phyloP scores from a whole-genome alignment of 2,329 filamentous ascomycete species.

The Fusarium goolgardi region DNA sequence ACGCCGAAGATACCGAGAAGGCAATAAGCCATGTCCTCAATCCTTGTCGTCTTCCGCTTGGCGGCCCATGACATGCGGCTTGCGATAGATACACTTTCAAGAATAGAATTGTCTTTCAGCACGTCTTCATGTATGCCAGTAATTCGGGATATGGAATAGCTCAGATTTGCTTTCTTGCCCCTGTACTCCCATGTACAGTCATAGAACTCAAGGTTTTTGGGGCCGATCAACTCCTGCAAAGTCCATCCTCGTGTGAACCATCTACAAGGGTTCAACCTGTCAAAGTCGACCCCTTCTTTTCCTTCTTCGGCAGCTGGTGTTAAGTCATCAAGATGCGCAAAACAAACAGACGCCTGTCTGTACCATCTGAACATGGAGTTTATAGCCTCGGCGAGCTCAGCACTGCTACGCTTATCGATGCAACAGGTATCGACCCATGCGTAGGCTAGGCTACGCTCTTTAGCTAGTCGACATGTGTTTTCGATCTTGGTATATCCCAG shows the following conservation, averaged over 20 bases:
- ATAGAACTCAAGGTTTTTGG: background rate
- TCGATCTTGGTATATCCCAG: background rate
- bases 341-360: background rate
- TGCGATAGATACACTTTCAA: slow-evolving; percentile 3
- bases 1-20: slow-evolving; percentile 20
- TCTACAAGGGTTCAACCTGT: background rate
- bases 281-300: accelerated
- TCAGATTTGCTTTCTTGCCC: background rate
- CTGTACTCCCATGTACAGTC: background rate
- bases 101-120: background rate
- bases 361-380: slow-evolving; percentile 23
- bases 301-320: accelerated
- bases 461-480: background rate
- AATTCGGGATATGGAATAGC: background rate
- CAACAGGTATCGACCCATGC: slow-evolving; percentile 20
- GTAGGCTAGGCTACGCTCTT: background rate
- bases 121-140: background rate
- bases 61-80: slow-evolving; percentile 30
- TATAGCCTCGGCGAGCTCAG: slow-evolving; percentile 5
- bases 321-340: slow-evolving; percentile 7
- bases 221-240: slow-evolving; percentile 12
- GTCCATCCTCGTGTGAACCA: slow-evolving; percentile 22
- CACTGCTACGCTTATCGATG: slow-evolving; percentile 11
- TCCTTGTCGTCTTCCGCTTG: background rate
- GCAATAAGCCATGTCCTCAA: slow-evolving; percentile 23